Conservation (phyloP, 495 filamentous ascomycete genomes). For the Oidiodendron maius region DNA sequence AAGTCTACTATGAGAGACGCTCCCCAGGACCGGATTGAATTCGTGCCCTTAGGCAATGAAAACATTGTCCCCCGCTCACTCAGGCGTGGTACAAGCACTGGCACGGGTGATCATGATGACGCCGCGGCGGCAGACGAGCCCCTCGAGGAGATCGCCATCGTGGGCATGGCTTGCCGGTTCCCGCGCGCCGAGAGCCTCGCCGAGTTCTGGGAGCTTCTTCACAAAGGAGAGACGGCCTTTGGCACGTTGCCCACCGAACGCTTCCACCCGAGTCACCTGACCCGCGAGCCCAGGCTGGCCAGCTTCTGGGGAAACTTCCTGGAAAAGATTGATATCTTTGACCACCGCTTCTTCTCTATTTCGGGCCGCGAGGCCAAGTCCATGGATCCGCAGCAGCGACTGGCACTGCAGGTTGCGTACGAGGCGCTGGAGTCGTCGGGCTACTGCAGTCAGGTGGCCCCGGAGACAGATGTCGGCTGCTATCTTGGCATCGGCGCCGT, state of each 20-base stretch:
- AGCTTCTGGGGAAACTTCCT: slow-evolving; percentile 40
- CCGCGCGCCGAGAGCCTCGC: slow-evolving; percentile 33
- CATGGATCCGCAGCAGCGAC: slow-evolving; percentile 53
- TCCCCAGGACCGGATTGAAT: not conserved
- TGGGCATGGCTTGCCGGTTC: slow-evolving; percentile 37
- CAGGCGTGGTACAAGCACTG: not conserved
- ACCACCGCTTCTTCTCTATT: slow-evolving; percentile 54
- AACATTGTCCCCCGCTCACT: not conserved
- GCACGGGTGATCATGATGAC: slow-evolving; percentile 21
- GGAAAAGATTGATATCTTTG: slow-evolving; percentile 46
- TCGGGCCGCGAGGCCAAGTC: slow-evolving; percentile 46
- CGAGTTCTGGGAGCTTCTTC: slow-evolving; percentile 36
- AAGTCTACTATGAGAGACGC: not conserved
- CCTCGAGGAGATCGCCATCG: slow-evolving; percentile 30
- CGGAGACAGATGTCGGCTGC: not conserved
- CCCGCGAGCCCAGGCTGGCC: slow-evolving; percentile 13
- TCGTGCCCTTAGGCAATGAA: not conserved
- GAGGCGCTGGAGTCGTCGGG: slow-evolving; percentile 49
- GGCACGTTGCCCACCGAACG: not conserved
- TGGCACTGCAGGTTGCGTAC: slow-evolving; percentile 49
- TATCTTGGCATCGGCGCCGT: slow-evolving; percentile 24
- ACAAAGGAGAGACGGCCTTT: not conserved
- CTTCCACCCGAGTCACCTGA: not conserved
- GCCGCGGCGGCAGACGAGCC: not conserved
- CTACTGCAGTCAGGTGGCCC: not conserved